Conservation (phyloP, 192 early-diverging fungal genomes). For the Irineochytrium annulatum region DNA sequence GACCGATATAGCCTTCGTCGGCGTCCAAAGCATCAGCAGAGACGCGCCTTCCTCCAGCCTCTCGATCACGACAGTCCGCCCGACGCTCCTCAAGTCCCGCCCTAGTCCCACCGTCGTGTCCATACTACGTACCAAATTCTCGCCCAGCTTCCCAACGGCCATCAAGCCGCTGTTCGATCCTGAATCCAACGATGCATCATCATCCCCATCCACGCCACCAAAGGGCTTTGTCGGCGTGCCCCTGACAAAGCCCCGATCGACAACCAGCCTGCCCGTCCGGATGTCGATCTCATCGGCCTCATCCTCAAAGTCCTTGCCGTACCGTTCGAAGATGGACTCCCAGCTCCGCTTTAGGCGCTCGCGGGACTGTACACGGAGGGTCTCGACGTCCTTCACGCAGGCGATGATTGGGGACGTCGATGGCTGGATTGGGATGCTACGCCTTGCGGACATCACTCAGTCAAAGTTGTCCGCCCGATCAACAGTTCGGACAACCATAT, state of each 20-base stretch:
- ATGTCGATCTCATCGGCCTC: constrained; percentile 16
- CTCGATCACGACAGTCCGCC: constrained; percentile 8
- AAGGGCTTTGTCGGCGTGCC: constrained; percentile 42
- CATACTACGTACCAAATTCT: constrained; percentile 1
- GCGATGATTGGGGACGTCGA: too few relatives aligned
- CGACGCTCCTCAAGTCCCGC: constrained; percentile 10
- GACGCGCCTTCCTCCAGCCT: constrained; percentile 3
- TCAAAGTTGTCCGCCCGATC: too few relatives aligned
- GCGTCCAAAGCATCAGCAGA: neutral
- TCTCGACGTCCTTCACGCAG: constrained; percentile 10
- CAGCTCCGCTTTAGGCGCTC: constrained; percentile 8
- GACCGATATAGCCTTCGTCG: too few relatives aligned
- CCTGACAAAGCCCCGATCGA: constrained; percentile 44
- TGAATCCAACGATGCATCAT: constrained; percentile 10
- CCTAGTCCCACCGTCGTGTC: constrained; percentile 5
- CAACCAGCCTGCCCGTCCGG: constrained; percentile 4
- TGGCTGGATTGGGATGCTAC: too few relatives aligned
- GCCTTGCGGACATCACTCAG: too few relatives aligned
- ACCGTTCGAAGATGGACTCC: constrained; percentile 12
- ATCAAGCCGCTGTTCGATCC: neutral
- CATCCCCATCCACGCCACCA: constrained; percentile 43
- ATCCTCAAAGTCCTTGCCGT: constrained; percentile 4
- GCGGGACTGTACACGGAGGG: neutral
- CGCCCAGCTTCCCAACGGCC: neutral
- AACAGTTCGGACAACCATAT: too few relatives aligned